Evolutionary conservation across 495 filamentous ascomycete genomes (phyloP), one percentile per base, ranked within the genome.

Genomic region (Eremomyces bilateralis): DNA sequence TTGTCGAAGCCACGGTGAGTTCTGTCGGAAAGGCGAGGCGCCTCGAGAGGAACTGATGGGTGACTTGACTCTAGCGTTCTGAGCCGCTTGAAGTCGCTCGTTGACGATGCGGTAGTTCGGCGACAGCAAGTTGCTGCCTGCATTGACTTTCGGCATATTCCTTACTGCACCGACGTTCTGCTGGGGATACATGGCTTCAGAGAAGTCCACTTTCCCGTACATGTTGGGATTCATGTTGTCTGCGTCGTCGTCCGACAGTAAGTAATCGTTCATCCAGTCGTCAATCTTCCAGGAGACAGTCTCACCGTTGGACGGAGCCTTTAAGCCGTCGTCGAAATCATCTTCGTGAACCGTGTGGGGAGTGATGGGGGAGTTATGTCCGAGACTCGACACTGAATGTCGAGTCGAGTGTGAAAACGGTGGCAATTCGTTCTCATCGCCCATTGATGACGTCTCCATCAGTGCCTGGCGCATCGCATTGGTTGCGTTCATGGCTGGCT

Each of bases 191-290:
- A 59, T 36, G 20, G 68, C 55, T 4, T 79, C 73, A 42, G 73
- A 80, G 64, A 75, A 93, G 1, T 93, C 66, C 46, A 88, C 80
- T 50, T 93, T 84, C 46, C 71, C 62, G 45, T 76, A 82, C 20
- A 78, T 64, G 47, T 92, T 83, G 3, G 83, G 79, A 24, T 80
- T 61, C 13, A 8, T 6, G 13, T 27, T 27, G 32, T 58, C 53
- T 57, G 45, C 15, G 20, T 46, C 31, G 34, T 48, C 46, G 45
- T 49, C 43, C 40, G 44, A 48, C 37, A 48, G 69, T 73, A 74
- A 70, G 63, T 66, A 69, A 46, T 67, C 59, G 50, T 63, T 58
- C 60, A 69, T 60, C 63, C 62, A 72, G 18, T 49, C 50, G 20
- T 69, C 59, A 35, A 60, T 35, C 27, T 42, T 49, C 35, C 16